Percentiles rank a stretch among this genome's conserved stretches.
phyloP scores from a whole-genome alignment of 1,284 basidiomycete genomes.

The Earliella scabrosa region DNA sequence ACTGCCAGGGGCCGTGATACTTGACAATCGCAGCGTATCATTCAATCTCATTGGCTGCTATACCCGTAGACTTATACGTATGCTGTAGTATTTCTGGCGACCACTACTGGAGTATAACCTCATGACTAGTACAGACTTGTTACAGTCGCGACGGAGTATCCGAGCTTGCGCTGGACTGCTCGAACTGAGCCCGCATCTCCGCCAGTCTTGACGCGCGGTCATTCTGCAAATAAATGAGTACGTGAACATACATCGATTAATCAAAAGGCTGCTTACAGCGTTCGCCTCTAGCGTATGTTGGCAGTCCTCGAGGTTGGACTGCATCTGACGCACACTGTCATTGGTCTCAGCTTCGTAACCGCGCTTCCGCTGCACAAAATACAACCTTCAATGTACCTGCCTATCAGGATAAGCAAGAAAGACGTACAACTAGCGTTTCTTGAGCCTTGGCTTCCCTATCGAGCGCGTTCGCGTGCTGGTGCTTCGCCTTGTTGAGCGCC shows the following conservation, averaged over 20 bases:
- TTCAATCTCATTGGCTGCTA: too few relatives aligned
- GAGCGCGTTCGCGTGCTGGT: conserved; percentile 15
- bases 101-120: too few relatives aligned
- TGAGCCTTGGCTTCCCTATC: conserved; percentile 12
- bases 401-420: neutral
- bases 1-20: too few relatives aligned
- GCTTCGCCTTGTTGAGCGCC: conserved; percentile 15
- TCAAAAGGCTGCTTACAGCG: conserved; percentile 9
- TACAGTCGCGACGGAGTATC: neutral
- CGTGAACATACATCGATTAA: too few relatives aligned
- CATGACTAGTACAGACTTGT: too few relatives aligned
- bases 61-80: too few relatives aligned
- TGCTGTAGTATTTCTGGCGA: too few relatives aligned
- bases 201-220: conserved; percentile 19
- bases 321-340: conserved; percentile 7
- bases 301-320: conserved; percentile 14
- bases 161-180: neutral
- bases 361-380: conserved; percentile 1
- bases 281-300: conserved; percentile 14
- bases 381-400: neutral
- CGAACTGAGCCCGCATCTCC: conserved; percentile 8
- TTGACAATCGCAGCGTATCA: too few relatives aligned
- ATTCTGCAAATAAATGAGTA: conserved; percentile 1
- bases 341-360: conserved; percentile 9
- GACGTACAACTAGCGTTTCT: conserved; percentile 10